Conservation (phyloP, 768 basidiomycete species). For the Panus rudis region DNA sequence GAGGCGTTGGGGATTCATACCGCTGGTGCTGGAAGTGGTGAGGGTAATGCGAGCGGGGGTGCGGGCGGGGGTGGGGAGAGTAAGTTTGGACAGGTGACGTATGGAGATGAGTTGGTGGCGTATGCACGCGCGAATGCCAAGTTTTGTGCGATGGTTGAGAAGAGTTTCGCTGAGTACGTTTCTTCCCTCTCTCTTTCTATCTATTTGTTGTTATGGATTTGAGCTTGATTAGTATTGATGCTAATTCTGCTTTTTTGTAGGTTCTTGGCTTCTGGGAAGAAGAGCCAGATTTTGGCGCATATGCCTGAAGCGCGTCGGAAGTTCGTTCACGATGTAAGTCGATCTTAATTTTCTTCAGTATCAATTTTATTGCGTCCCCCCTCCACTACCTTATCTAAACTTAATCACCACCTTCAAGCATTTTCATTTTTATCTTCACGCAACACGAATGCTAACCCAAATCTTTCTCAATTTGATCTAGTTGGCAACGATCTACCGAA, state of each 20-base stretch:
- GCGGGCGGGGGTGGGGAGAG: no score
- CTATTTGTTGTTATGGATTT: neutral
- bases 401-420: no score
- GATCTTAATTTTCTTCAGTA: neutral
- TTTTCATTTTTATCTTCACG: no score
- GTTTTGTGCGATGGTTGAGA: conserved; percentile 72
- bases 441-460: no score
- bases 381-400: conserved; percentile 5
- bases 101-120: conserved; percentile 52
- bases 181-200: conserved; percentile 8
- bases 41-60: no score
- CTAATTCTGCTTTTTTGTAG: conserved; percentile 25
- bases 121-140: conserved; percentile 56
- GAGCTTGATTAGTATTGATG: no score
- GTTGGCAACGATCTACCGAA: conserved; percentile 74
- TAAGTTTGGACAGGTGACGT: no score
- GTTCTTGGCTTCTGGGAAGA: conserved; percentile 64
- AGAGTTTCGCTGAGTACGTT: conserved; percentile 70
- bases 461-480: conserved; percentile 21
- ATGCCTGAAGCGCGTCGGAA: conserved; percentile 77
- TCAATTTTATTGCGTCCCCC: no score
- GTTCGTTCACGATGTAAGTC: conserved; percentile 71
- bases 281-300: conserved; percentile 66
- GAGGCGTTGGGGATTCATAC: conserved; percentile 85
- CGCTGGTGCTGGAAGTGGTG: no score